phyloP scores from a whole-genome alignment of 1,139 yeast genomes.

The Diutina sp. region DNA sequence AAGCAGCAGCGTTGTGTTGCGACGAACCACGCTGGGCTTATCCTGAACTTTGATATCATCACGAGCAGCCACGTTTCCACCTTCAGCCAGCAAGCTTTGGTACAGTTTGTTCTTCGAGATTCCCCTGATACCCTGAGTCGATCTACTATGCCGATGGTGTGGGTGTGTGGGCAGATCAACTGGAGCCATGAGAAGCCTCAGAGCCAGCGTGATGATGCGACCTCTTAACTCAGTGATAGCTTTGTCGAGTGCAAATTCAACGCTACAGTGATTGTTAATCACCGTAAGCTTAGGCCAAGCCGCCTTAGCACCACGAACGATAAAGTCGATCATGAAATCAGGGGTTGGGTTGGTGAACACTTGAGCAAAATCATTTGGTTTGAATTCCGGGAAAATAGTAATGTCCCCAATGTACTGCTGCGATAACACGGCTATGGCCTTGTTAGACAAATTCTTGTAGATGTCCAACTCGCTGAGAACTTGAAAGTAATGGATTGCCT shows the following conservation, averaged over 20 bases:
- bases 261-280: slow-evolving; percentile 77
- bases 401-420: slow-evolving; percentile 91
- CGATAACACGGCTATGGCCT: slow-evolving; percentile 59
- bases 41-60: neutral
- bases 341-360: slow-evolving; percentile 72
- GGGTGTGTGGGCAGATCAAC: neutral
- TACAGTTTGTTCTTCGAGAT: neutral
- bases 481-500: slow-evolving; percentile 66
- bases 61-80: neutral
- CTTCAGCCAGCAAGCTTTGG: neutral
- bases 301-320: slow-evolving; percentile 76
- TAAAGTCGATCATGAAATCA: slow-evolving; percentile 56
- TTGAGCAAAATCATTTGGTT: slow-evolving; percentile 43
- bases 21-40: neutral
- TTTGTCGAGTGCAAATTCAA: slow-evolving; percentile 76
- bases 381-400: slow-evolving; percentile 73
- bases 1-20: neutral
- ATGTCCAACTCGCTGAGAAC: slow-evolving; percentile 66
- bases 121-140: neutral
- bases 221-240: slow-evolving; percentile 62
- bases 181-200: neutral
- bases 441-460: slow-evolving; percentile 58
- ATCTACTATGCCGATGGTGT: neutral
- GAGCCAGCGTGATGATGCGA: slow-evolving; percentile 36
- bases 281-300: slow-evolving; percentile 87